Percentiles rank a stretch among this genome's conserved stretches.
These are phyloP conservation scores for Dunaliella primolecta DNA, from an alignment of 139 green algal genomes.

Conservation along the genomic window DNA sequence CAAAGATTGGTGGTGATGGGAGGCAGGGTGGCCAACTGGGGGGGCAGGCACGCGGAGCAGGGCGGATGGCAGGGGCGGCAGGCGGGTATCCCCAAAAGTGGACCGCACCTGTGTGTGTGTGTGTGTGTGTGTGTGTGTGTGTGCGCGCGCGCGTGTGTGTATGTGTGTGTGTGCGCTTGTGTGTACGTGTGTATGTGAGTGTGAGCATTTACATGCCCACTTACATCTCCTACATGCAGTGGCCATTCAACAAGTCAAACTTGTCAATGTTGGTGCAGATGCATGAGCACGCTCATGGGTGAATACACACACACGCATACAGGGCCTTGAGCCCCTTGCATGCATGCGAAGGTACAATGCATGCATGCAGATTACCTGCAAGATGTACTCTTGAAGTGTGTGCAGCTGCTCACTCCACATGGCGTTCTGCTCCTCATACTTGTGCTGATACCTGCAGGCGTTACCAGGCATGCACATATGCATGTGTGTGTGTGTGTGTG, in stretches of 20 bases:
- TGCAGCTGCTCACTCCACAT: slow-evolving; percentile 47
- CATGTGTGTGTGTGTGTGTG: neutral
- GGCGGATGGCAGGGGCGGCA: slow-evolving; percentile 24
- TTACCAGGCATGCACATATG: too few relatives aligned
- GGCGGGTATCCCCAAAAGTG: slow-evolving; percentile 23
- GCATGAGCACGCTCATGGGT: neutral
- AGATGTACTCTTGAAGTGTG: slow-evolving; percentile 48
- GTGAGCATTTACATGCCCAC: neutral
- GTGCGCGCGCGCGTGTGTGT: neutral
- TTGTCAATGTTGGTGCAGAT: neutral
- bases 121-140: neutral
- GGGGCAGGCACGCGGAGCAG: neutral
- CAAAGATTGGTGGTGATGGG: too few relatives aligned
- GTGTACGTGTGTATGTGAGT: too few relatives aligned
- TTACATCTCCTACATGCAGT: neutral
- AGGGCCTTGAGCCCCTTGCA: too few relatives aligned
- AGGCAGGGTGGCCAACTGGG: neutral
- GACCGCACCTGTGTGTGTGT: slow-evolving; percentile 21
- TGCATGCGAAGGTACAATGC: neutral
- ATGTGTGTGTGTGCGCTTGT: neutral
- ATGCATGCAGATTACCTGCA: too few relatives aligned
- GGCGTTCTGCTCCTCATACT: slow-evolving; percentile 48
- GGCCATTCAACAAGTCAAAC: neutral
- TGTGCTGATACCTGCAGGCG: slow-evolving; percentile 37
- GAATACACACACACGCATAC: too few relatives aligned